Base-by-base conservation (phyloP, 768 basidiomycete species). In the Leccinum imitatum region DNA sequence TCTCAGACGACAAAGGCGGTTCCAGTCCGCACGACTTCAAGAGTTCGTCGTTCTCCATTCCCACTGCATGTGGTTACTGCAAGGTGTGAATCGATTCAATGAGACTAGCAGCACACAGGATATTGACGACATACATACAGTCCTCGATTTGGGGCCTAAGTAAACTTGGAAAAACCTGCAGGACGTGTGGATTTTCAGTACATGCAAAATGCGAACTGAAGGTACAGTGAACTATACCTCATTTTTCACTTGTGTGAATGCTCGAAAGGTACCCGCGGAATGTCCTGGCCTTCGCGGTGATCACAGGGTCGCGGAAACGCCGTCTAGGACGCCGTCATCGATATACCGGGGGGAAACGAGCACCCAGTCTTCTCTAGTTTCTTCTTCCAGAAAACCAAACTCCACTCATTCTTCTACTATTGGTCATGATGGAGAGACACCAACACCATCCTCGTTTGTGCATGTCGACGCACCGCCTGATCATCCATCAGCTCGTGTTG, bases 161-260 rank as follows among this genome's bases (percentile, higher is more conserved):
- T 70, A 93, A 91, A 72, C 89, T 91, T 69, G 92, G 92, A 35
- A 93, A 92, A 76, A 91, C 87, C 6, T 93, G 92, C 76, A 87
- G 80, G 69, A 73, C 78, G 13, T 94, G 93, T 69, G 86, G 87
- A 1, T 73, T 93, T 53, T 87, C 88, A 19, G 91, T 93, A 7
- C 92, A 93, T 70, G 77, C 85, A 51, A 93, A 90, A 72, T 94
- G 93, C 73, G 93, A 93, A 71, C 73, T 94, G 53, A 94, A 93
- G 84, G 92, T 89, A 61, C 15, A 57, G 47, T 54, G 19, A 46
- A 69, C 44, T 31, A 23, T 50, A 53, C 23, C 25, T 59, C 54
- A 10, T 58, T 51, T 30, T 51, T 50, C 19, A 51, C 52, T 25
- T 61, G 54, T 58, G 62, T 63, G 59, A 65, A 59, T 37, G 37